Conservation (phyloP, 208 protist genomes). For the Leishmania braziliensis region DNA sequence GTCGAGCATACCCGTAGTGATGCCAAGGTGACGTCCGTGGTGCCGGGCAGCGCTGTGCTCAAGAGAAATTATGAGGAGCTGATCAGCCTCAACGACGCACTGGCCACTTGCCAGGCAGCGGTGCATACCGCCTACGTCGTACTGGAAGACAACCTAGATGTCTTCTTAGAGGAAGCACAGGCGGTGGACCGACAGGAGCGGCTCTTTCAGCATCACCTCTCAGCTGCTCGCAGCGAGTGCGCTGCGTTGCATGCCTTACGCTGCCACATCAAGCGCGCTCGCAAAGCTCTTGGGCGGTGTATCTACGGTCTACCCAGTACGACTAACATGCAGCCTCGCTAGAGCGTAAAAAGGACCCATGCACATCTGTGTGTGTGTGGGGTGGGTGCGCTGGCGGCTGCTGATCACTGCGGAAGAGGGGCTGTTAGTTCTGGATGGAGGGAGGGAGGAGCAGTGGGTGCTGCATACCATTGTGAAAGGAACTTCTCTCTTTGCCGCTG, state of each 20-base stretch:
- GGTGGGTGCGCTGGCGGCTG: neutral
- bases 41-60: conserved; percentile 32
- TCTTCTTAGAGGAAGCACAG: conserved; percentile 54
- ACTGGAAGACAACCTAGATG: conserved; percentile 50
- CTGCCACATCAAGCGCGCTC: conserved; percentile 27
- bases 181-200: conserved; percentile 47
- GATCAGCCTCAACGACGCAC: conserved; percentile 55
- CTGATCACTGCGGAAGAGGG: neutral
- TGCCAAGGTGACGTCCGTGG: conserved; percentile 18
- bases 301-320: neutral
- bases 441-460: neutral
- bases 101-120: conserved; percentile 58
- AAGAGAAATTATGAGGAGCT: conserved; percentile 50
- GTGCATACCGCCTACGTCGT: conserved; percentile 42
- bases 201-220: conserved; percentile 45
- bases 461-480: neutral
- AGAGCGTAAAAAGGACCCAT: neutral
- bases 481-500: neutral
- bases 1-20: conserved; percentile 33
- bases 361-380: neutral
- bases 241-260: conserved; percentile 43
- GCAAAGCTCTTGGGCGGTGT: conserved; percentile 8
- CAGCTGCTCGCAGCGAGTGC: conserved; percentile 50
- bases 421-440: neutral
- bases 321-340: neutral